These are phyloP conservation scores for Cryptococcus amylolentus DNA, from an alignment of 1,284 basidiomycete species.

Conservation along the genomic window DNA sequence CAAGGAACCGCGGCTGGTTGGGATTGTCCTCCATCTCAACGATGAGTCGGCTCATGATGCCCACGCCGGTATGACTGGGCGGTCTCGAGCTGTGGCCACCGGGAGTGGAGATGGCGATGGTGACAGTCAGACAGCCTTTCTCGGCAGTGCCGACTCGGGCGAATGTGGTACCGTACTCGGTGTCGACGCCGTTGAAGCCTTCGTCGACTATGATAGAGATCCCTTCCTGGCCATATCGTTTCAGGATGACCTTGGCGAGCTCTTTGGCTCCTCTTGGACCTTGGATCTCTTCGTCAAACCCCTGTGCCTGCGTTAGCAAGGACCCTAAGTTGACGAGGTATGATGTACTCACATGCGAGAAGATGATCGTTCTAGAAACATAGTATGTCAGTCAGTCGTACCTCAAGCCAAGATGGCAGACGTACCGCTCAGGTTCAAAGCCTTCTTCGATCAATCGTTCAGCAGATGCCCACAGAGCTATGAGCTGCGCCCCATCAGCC, in stretches of 20 bases:
- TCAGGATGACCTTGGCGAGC: slow-evolving; percentile 17
- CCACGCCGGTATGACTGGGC: slow-evolving; percentile 15
- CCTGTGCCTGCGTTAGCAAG: slow-evolving; percentile 5
- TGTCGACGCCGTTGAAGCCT: slow-evolving; percentile 31
- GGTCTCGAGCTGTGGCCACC: slow-evolving; percentile 65
- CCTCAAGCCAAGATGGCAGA: background rate
- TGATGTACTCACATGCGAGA: too few species aligned
- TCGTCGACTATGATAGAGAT: slow-evolving; percentile 34
- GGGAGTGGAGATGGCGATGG: slow-evolving; percentile 54
- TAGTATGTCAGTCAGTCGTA: background rate
- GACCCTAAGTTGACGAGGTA: background rate
- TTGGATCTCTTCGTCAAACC: slow-evolving; percentile 20
- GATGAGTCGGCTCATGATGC: slow-evolving; percentile 40
- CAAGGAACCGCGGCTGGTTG: slow-evolving; percentile 4
- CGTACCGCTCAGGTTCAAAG: slow-evolving; percentile 15
- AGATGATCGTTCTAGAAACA: too few species aligned
- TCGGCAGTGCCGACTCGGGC: slow-evolving; percentile 31
- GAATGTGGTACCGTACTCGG: slow-evolving; percentile 26
- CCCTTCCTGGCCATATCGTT: slow-evolving; percentile 25
- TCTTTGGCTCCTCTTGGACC: slow-evolving; percentile 28
- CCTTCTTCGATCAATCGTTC: slow-evolving; percentile 22
- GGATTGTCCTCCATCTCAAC: slow-evolving; percentile 17
- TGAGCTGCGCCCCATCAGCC: background rate
- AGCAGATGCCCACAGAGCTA: slow-evolving; percentile 15
- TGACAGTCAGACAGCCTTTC: slow-evolving; percentile 53